These are phyloP conservation scores for Babesia microti DNA, from an alignment of 169 alveolate species.

Conservation along the genomic window DNA sequence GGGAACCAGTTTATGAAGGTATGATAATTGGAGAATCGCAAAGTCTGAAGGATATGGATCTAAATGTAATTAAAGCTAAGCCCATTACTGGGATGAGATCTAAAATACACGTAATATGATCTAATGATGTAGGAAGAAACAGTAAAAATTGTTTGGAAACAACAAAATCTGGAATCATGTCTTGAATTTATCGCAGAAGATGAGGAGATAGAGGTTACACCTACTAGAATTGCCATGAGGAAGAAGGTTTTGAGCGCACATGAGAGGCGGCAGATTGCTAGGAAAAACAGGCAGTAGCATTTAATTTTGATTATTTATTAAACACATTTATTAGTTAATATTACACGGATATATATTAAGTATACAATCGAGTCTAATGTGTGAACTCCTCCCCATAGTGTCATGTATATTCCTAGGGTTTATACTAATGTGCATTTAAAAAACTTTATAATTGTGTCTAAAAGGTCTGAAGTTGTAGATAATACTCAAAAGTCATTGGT, in stretches of 20 bases:
- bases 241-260: constrained; percentile 54
- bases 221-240: constrained; percentile 78
- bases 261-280: too few relatives aligned
- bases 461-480: too few relatives aligned
- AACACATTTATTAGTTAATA: too few relatives aligned
- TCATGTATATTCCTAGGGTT: too few relatives aligned
- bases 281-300: too few relatives aligned
- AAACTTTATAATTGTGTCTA: too few relatives aligned
- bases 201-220: constrained; percentile 87
- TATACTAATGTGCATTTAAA: too few relatives aligned
- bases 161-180: constrained; percentile 74
- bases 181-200: constrained; percentile 77
- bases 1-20: constrained; percentile 70
- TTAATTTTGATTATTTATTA: too few relatives aligned
- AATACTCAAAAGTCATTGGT: too few relatives aligned
- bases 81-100: constrained; percentile 70
- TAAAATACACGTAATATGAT: constrained; percentile 48
- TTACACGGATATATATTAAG: too few relatives aligned
- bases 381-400: too few relatives aligned
- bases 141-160: constrained; percentile 45
- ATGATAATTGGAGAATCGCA: constrained; percentile 77
- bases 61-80: constrained; percentile 69
- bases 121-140: constrained; percentile 58
- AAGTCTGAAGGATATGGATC: constrained; percentile 61
- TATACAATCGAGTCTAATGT: too few relatives aligned